Evolutionary conservation across 441 rosid species (phyloP).

Genomic region (Metrosideros polymorpha): DNA sequence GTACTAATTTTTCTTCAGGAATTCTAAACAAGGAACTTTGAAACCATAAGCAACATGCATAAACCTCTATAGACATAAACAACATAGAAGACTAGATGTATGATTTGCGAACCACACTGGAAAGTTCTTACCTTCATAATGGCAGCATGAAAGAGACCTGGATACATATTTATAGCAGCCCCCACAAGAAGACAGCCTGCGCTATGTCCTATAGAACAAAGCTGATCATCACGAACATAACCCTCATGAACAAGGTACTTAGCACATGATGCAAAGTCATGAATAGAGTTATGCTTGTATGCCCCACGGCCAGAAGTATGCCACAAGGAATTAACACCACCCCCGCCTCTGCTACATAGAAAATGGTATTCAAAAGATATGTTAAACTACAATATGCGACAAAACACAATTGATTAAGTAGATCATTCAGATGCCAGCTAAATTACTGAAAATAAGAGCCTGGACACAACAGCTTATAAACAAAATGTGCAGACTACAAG

Average conservation of each 20-base stretch:
- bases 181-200: conserved; percentile 83
- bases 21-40: not conserved
- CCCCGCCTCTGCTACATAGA: conserved; percentile 63
- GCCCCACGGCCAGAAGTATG: conserved; percentile 67
- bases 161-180: conserved; percentile 62
- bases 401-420: not conserved
- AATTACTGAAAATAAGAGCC: not conserved
- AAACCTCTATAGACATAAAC: not conserved
- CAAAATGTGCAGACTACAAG: not conserved
- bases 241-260: conserved; percentile 57
- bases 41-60: not conserved
- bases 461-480: not conserved
- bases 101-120: not conserved
- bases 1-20: not conserved
- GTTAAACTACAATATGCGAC: not conserved
- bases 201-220: conserved; percentile 65
- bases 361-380: not conserved
- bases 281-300: conserved; percentile 54
- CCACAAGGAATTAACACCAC: conserved; percentile 54
- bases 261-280: conserved; percentile 60
- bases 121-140: conserved; percentile 55
- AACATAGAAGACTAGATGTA: not conserved
- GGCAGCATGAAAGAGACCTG: conserved; percentile 55
- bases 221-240: conserved; percentile 47
- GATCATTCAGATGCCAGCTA: not conserved